These are phyloP conservation scores for Podosphaera aphanis DNA, from an alignment of 2,329 filamentous ascomycete species.

Conservation along the genomic window DNA sequence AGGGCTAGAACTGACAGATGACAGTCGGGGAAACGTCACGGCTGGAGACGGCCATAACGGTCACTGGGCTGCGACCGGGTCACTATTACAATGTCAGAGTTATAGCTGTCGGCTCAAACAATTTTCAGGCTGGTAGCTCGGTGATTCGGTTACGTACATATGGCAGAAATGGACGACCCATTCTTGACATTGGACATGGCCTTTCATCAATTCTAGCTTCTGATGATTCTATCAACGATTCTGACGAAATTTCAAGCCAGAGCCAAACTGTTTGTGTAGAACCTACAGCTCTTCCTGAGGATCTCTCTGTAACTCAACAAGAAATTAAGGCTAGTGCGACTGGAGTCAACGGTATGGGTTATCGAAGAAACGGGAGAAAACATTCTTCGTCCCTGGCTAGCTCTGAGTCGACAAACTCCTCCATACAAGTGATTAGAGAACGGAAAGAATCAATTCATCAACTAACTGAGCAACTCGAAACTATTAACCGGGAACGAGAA, in stretches of 20 bases:
- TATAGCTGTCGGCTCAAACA: constrained; percentile 71
- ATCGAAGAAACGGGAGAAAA: constrained; percentile 34
- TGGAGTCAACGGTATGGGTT: constrained; percentile 23
- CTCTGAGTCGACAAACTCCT: constrained; percentile 7
- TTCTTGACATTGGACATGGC: constrained; percentile 28
- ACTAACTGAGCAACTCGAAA: constrained; percentile 61
- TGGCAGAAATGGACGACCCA: constrained; percentile 37
- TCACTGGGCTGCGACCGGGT: constrained; percentile 65
- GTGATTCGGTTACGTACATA: constrained; percentile 67
- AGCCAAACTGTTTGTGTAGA: constrained; percentile 34
- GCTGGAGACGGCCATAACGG: constrained; percentile 69
- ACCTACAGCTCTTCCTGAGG: constrained; percentile 35
- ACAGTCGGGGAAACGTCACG: constrained; percentile 65
- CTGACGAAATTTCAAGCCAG: constrained; percentile 21
- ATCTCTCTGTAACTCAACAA: constrained; percentile 34
- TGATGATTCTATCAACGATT: constrained; percentile 26
- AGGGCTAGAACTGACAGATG: constrained; percentile 7
- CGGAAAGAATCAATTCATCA: constrained; percentile 47
- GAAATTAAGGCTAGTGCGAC: constrained; percentile 36
- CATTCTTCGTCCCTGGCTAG: constrained; percentile 44
- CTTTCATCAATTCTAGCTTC: constrained; percentile 30
- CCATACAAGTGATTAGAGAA: not conserved
- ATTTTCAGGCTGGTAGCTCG: constrained; percentile 74
- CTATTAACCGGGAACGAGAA: constrained; percentile 61
- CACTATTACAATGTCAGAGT: constrained; percentile 88